phyloP scores from a whole-genome alignment of 305 asterid genomes.

The Solanum aculeatissimum region DNA sequence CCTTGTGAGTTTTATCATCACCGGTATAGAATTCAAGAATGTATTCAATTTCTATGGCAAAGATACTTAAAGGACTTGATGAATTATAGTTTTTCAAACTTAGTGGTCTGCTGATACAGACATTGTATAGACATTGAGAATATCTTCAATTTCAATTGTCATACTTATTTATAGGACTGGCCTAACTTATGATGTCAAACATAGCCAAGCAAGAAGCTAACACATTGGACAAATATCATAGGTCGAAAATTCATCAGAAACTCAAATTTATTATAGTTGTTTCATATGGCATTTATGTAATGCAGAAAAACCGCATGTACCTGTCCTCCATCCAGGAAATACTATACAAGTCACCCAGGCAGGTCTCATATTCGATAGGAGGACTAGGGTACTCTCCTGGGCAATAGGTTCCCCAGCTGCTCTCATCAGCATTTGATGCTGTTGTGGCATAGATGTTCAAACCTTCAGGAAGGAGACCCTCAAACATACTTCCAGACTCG shows the following conservation, averaged over 20 bases:
- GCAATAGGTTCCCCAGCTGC: slow-evolving; percentile 96
- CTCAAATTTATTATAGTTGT: not conserved
- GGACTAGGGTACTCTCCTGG: slow-evolving; percentile 81
- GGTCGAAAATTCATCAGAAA: not conserved
- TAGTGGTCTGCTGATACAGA: not conserved
- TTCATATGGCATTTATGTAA: not conserved
- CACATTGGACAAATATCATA: not conserved
- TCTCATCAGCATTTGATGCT: slow-evolving; percentile 86
- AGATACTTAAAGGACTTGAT: not conserved
- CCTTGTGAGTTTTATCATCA: not conserved
- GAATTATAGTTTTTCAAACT: not conserved
- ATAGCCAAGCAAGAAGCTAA: not conserved
- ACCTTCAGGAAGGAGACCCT: slow-evolving; percentile 82
- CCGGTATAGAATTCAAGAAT: not conserved
- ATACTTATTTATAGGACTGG: not conserved
- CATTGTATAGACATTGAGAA: not conserved
- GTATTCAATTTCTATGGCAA: not conserved
- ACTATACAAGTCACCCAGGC: slow-evolving; percentile 92
- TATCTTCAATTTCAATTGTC: not conserved
- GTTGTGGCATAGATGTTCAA: slow-evolving; percentile 84
- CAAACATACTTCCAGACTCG: slow-evolving; percentile 92
- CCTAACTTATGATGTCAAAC: not conserved
- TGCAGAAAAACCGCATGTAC: slow-evolving; percentile 15
- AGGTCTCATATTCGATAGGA: slow-evolving; percentile 70
- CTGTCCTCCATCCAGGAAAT: slow-evolving; percentile 99